Evolutionary conservation across 371 early-diverging fungal species (phyloP), one percentile per base, ranked within the genome.

Genomic region (Lichtheimia ornata): DNA sequence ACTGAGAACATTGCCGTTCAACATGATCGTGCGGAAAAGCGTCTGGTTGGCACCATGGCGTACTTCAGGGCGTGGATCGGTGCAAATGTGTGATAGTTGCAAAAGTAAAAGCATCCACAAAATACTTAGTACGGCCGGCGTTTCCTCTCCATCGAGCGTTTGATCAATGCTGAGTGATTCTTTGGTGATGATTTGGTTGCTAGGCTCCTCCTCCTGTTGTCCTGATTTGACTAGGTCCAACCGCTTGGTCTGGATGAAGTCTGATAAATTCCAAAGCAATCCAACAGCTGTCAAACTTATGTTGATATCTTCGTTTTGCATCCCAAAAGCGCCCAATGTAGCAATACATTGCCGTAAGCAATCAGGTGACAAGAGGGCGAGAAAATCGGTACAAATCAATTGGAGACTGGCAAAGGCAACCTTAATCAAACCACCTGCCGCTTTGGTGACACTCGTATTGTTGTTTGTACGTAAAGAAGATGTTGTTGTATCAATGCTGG

Each of bases 31-130:
- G 30, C 97, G 82, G 69, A 97, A 96, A 52, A 99, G 73, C 0
- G 97, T 97, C 68, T 97, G 97, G 53, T 91, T 92, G 35, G 97
- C 95, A 4, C 94, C 91, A 66, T 95, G 94, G 28, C 99, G 87
- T 13, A 98, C 96, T 67, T 97, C 97, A 3, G 94, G 94, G 4
- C 98, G 83, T 24, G 75, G 59, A 64, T 99, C 99, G 3, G 91
- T 87, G 61, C 95, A 94, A 12, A 96, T 84, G 22, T 84, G 81
- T 4, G 93, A 87, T 14, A 99, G 79, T 63, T 94, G 86, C 11
- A 84, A 82, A 13, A 97, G 78, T 12, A 97, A 76, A 2, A 92
- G 72, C 85, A 95, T 88, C 96, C 96, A 97, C 17, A 98, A 72
- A 7, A 82, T 78, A 63, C 88, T 84, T 64, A 88, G 76, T 11